These are phyloP conservation scores for Phialophora verrucosa DNA, from an alignment of 2,329 filamentous ascomycete species.

Conservation along the genomic window DNA sequence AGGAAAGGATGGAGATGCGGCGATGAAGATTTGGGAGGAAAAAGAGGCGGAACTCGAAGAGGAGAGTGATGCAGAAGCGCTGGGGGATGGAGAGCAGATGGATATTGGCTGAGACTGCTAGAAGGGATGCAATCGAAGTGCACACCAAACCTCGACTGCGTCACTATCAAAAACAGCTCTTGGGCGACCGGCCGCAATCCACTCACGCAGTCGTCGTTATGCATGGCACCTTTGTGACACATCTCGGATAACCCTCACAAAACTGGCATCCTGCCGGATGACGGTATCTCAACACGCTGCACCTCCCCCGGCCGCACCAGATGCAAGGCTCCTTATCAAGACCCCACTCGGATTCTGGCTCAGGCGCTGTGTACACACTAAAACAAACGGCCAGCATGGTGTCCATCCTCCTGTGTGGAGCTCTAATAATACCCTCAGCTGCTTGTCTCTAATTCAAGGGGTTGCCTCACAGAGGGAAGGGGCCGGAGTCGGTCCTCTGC, in stretches of 20 bases:
- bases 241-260: background rate
- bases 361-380: no score
- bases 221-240: background rate
- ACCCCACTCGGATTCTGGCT: background rate
- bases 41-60: slow-evolving; percentile 22
- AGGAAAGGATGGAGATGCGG: slow-evolving; percentile 48
- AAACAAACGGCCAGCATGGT: background rate
- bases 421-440: background rate
- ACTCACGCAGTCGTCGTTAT: background rate
- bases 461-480: background rate
- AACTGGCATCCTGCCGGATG: background rate
- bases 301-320: background rate
- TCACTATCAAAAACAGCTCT: background rate
- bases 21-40: slow-evolving; percentile 43
- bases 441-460: background rate
- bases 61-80: slow-evolving; percentile 31
- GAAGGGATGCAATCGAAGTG: background rate
- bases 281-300: background rate
- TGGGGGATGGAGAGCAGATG: slow-evolving; percentile 26
- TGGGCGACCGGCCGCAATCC: no score
- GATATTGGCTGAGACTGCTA: slow-evolving; percentile 23
- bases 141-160: background rate
- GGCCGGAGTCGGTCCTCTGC: background rate
- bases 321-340: background rate
- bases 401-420: background rate